Base-by-base conservation (phyloP, 352 stramenopile genomes). In the Phytophthora idaei region DNA sequence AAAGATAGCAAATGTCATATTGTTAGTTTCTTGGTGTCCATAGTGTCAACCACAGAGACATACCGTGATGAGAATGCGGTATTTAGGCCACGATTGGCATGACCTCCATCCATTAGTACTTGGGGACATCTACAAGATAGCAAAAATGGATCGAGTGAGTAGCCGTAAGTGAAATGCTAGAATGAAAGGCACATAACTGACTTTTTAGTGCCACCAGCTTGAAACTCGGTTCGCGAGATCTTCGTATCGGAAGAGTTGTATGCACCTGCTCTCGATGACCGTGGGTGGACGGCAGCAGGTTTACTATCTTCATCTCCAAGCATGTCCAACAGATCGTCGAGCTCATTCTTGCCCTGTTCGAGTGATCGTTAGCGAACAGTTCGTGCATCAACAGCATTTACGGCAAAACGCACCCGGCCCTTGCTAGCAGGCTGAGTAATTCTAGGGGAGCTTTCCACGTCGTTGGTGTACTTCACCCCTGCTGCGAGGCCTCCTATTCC, bases 301-400 rank as follows among this genome's bases (percentile, higher is more conserved):
- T 71, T 69, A 25, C 72, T 76, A 41, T 83, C 74, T 27, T 83
- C 76, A 27, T 78, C 73, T 41, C 69, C 67, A 5, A 92, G 72
- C 78, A 93, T 84, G 49, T 89, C 75, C 14, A 94, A 69, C 11
- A 94, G 54, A 48, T 93, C 83, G 49, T 94, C 81, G n/a, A 94
- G 77, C 34, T 90, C 81, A 25, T 74, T 81, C 65, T 90, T 69
- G 15, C 61, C 41, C 61, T 69, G 37, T 52, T 55, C 12, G 49
- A 63, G n/a, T n/a, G 12, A 4, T 48, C 11, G n/a, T 62, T 31
- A 57, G 36, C 6, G 6, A 39, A 51, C 11, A 11, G 3, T 17
- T 42, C 14, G 28, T 14, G 25, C 21, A 39, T 36, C 14, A n/a
- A 11, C 21, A 3, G 8, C 6, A 32, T 9, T 29, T 10, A 55